Percentiles rank a stretch among this genome's conserved stretches.
These are phyloP conservation scores for Cutaneotrichosporon dermatis DNA, from an alignment of 1,284 basidiomycete species.

Conservation along the genomic window DNA sequence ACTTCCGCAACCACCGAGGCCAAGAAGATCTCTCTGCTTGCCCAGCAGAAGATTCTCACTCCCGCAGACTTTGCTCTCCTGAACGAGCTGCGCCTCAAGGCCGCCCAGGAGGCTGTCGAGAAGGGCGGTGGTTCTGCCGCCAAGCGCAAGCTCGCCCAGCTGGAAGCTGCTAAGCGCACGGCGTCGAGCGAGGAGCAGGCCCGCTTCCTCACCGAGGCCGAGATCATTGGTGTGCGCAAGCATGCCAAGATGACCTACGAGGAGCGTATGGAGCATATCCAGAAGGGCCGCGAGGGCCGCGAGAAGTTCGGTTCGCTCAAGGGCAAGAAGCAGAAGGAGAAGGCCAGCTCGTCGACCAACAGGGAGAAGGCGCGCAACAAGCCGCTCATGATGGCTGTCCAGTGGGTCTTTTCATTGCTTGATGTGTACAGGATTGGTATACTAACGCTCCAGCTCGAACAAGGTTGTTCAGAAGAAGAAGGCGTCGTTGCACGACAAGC, in stretches of 20 bases:
- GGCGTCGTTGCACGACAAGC: conserved; percentile 75
- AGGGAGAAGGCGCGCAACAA: conserved; percentile 85
- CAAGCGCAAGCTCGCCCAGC: conserved; percentile 77
- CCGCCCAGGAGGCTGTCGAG: conserved; percentile 69
- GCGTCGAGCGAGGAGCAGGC: conserved; percentile 53
- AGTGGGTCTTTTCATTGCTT: conserved; percentile 51
- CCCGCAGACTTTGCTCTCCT: conserved; percentile 94
- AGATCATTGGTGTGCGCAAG: conserved; percentile 91
- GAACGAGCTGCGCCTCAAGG: conserved; percentile 80
- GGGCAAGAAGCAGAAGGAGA: conserved; percentile 80
- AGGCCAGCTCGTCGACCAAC: conserved; percentile 77
- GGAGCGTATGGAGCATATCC: conserved; percentile 86
- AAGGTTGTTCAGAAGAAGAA: conserved; percentile 70
- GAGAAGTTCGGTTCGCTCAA: conserved; percentile 89
- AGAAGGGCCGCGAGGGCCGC: conserved; percentile 88
- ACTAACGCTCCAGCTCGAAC: conserved; percentile 35
- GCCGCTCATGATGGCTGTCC: conserved; percentile 85
- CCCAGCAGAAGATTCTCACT: conserved; percentile 72
- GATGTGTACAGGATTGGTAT: background rate
- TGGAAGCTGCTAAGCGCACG: conserved; percentile 65
- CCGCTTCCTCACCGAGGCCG: conserved; percentile 77
- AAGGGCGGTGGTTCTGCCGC: conserved; percentile 67
- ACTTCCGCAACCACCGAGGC: conserved; percentile 38
- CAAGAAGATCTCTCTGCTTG: conserved; percentile 48
- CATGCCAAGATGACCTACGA: conserved; percentile 92